Percentiles rank a stretch among this genome's conserved stretches.
phyloP scores from a whole-genome alignment of 768 basidiomycete species.

The Nevesoporus exiguus region DNA sequence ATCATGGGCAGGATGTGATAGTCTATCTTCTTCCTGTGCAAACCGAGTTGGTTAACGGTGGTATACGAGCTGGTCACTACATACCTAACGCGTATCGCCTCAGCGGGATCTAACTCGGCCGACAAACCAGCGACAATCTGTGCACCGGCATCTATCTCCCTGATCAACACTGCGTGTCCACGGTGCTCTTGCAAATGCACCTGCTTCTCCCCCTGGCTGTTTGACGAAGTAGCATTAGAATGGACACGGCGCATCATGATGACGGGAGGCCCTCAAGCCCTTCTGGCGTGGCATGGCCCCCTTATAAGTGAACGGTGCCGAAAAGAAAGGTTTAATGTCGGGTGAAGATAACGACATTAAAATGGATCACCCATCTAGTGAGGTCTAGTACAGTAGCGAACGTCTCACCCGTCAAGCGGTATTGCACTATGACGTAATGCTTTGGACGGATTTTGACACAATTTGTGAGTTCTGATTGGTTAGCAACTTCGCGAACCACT shows the following conservation, averaged over 20 bases:
- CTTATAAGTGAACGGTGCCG: constrained; percentile 7
- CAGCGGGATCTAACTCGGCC: constrained; percentile 46
- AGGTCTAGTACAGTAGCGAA: too few species aligned
- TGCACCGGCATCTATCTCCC: constrained; percentile 61
- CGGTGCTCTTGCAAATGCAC: constrained; percentile 7
- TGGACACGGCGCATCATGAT: constrained; percentile 1
- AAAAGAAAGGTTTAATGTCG: not conserved
- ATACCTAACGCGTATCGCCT: constrained; percentile 52
- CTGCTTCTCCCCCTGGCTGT: constrained; percentile 11
- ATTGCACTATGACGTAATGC: too few species aligned
- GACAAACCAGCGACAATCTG: constrained; percentile 47
- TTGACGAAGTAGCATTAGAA: constrained; percentile 12
- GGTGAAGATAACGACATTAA: not conserved
- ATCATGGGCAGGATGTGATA: constrained; percentile 65
- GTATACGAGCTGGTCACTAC: not conserved
- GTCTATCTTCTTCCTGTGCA: constrained; percentile 57
- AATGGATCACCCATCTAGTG: too few species aligned
- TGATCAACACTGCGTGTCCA: constrained; percentile 28
- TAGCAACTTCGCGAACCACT: too few species aligned
- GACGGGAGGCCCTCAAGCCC: not conserved
- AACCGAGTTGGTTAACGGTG: not conserved
- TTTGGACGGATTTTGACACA: too few species aligned
- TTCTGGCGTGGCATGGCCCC: too few species aligned
- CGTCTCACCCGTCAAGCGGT: too few species aligned
- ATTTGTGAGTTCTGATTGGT: too few species aligned